A percentile compares a stretch with the other conserved stretches of the same genome.
Evolutionary conservation across 2,329 filamentous ascomycete species (phyloP).

Genomic region (Mariannaea elegans): DNA sequence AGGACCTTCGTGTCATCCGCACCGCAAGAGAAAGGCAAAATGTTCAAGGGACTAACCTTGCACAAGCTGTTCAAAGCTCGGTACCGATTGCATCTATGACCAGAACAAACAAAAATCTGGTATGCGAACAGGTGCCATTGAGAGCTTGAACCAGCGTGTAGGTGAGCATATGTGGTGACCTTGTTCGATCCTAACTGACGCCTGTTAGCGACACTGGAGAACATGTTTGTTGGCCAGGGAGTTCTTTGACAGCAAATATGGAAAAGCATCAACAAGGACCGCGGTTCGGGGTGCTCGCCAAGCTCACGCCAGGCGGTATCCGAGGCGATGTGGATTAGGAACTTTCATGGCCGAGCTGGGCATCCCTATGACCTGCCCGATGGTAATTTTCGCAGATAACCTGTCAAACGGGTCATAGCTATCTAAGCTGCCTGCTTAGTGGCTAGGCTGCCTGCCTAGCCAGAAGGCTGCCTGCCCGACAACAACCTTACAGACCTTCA

Average conservation of each 20-base stretch:
- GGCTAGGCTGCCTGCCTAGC: too few species aligned
- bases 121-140: constrained; percentile 46
- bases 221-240: constrained; percentile 51
- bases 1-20: constrained; percentile 47
- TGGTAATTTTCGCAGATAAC: too few species aligned
- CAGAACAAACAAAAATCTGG: constrained; percentile 45
- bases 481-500: too few species aligned
- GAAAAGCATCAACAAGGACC: constrained; percentile 8
- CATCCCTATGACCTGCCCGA: too few species aligned
- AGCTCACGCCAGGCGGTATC: not conserved
- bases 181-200: not conserved
- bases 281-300: not conserved
- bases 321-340: too few species aligned
- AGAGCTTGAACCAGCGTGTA: constrained; percentile 46
- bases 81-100: constrained; percentile 46
- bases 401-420: too few species aligned
- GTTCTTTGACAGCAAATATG: constrained; percentile 48
- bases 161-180: constrained; percentile 23
- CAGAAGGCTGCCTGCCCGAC: too few species aligned
- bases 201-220: constrained; percentile 40
- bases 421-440: too few species aligned
- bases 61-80: constrained; percentile 30
- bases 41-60: constrained; percentile 55
- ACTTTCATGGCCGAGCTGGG: too few species aligned
- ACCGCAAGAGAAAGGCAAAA: constrained; percentile 55